These are phyloP conservation scores for Amanita thiersii DNA, from an alignment of 768 basidiomycete genomes.

Conservation along the genomic window DNA sequence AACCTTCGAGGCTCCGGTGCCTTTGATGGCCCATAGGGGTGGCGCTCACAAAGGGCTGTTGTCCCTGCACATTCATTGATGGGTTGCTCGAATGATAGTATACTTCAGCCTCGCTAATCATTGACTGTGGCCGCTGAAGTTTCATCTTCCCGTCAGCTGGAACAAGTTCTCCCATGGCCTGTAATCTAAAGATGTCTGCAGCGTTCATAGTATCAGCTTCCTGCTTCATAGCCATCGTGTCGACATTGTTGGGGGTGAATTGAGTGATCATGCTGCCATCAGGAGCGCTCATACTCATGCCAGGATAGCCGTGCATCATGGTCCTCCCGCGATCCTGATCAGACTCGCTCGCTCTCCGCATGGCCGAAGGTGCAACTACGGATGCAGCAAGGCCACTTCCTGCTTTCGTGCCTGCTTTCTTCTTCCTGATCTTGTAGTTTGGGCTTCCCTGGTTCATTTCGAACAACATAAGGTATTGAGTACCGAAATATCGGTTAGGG, in stretches of 20 bases:
- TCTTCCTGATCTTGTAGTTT: conserved; percentile 82
- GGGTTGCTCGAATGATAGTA: conserved; percentile 23
- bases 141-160: conserved; percentile 23
- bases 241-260: conserved; percentile 16
- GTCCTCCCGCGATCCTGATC: conserved; percentile 11
- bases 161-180: conserved; percentile 49
- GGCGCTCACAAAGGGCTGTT: conserved; percentile 8
- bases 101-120: conserved; percentile 22
- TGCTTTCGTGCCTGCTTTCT: conserved; percentile 46
- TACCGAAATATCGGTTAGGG: conserved; percentile 25
- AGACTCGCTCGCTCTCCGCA: conserved; percentile 1
- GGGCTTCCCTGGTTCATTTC: conserved; percentile 81
- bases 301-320: conserved; percentile 1
- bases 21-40: conserved; percentile 12
- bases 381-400: conserved; percentile 16
- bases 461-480: conserved; percentile 55
- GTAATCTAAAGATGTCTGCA: conserved; percentile 60
- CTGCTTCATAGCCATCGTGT: conserved; percentile 16
- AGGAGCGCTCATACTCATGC: conserved; percentile 9
- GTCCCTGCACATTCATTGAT: conserved; percentile 8
- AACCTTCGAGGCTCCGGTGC: conserved; percentile 23
- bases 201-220: conserved; percentile 32
- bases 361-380: background rate
- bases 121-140: conserved; percentile 20
- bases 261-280: conserved; percentile 22